These are phyloP conservation scores for Acer saccharum DNA, from an alignment of 345 rosid genomes.

Conservation along the genomic window DNA sequence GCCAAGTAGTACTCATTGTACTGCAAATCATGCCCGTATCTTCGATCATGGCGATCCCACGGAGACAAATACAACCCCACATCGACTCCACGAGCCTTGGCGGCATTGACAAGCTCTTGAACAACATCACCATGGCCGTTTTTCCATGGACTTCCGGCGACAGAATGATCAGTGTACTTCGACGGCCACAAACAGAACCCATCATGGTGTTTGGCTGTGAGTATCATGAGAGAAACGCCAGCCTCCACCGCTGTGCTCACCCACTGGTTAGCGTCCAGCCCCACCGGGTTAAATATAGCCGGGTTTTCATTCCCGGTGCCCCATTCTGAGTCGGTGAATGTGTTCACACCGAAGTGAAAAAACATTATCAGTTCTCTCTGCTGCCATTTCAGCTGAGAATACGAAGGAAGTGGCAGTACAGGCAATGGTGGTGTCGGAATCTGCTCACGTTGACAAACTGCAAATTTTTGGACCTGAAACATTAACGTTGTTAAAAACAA, in stretches of 20 bases:
- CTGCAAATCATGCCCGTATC: conserved; percentile 59
- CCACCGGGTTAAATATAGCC: conserved; percentile 46
- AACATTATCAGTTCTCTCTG: conserved; percentile 74
- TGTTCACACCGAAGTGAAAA: conserved; percentile 80
- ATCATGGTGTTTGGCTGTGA: conserved; percentile 82
- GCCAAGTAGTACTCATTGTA: conserved; percentile 75
- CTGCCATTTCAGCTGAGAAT: conserved; percentile 74
- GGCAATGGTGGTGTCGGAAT: conserved; percentile 67
- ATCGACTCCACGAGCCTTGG: conserved; percentile 45
- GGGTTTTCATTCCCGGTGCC: conserved; percentile 76
- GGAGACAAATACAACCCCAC: conserved; percentile 71
- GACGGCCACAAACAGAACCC: conserved; percentile 84
- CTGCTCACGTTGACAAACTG: conserved; percentile 25
- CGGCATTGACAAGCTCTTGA: conserved; percentile 49
- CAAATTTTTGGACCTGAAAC: conserved; percentile 10
- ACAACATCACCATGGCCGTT: conserved; percentile 68
- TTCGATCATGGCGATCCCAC: conserved; percentile 70
- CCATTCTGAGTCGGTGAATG: conserved; percentile 76
- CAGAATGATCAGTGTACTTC: conserved; percentile 66
- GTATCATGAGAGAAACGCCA: conserved; percentile 55
- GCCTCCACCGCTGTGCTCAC: conserved; percentile 50
- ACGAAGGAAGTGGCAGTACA: conserved; percentile 60
- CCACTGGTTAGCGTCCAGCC: conserved; percentile 62
- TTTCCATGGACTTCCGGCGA: conserved; percentile 58
- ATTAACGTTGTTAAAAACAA: background rate